Evolutionary conservation across 75 land plant genomes (phyloP).

Genomic region (Ceratopteris richardii): DNA sequence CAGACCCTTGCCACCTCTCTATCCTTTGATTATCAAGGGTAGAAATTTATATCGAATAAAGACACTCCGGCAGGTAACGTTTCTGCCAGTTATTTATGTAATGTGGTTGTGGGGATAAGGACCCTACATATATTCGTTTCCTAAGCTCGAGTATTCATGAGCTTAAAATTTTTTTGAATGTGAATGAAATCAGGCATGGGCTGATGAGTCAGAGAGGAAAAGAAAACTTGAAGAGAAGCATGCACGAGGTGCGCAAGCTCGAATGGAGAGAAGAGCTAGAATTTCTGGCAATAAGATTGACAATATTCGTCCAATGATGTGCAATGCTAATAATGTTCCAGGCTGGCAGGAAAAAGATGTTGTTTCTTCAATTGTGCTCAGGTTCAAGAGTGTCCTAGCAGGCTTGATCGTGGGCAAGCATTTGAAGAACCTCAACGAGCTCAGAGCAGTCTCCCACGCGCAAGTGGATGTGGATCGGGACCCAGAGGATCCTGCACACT

Average conservation of each 20-base stretch:
- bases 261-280: constrained; percentile 36
- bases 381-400: background rate
- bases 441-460: background rate
- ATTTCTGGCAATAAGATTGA: constrained; percentile 4
- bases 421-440: background rate
- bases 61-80: constrained; percentile 63
- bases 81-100: no score
- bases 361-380: background rate
- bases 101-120: background rate
- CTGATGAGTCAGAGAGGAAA: constrained; percentile 44
- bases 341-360: background rate
- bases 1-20: constrained; percentile 53
- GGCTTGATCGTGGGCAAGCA: background rate
- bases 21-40: constrained; percentile 77
- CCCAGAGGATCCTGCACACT: background rate
- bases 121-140: background rate
- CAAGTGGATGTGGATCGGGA: background rate
- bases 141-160: no score
- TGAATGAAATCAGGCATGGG: constrained; percentile 57
- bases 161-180: background rate
- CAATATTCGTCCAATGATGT: background rate
- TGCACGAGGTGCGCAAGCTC: constrained; percentile 40
- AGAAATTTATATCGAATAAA: constrained; percentile 68
- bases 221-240: constrained; percentile 53
- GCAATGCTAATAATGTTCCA: background rate